Evolutionary conservation across 495 filamentous ascomycete genomes (phyloP).

Genomic region (Aspergillus bertholletiae): DNA sequence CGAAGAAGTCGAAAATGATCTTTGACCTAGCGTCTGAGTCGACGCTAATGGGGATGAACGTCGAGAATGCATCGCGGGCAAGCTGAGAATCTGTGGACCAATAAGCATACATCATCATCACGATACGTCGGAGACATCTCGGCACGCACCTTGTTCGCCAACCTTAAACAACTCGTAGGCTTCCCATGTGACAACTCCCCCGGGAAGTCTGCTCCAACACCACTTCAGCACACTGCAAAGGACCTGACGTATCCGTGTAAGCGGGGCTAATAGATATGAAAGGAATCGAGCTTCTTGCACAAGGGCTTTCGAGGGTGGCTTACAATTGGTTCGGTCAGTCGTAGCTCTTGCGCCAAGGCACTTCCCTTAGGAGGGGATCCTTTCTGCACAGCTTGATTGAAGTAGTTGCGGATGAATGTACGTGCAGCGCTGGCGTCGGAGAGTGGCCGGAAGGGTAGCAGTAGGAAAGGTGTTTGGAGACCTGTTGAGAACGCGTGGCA

Average conservation of each 20-base stretch:
- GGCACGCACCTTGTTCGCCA: conserved; percentile 73
- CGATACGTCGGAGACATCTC: neutral
- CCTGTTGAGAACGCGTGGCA: conserved; percentile 42
- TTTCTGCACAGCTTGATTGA: conserved; percentile 54
- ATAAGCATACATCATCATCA: conserved; percentile 1
- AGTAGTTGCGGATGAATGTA: conserved; percentile 91
- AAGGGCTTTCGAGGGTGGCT: conserved; percentile 7
- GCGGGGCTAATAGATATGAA: neutral
- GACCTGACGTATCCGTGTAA: conserved; percentile 52
- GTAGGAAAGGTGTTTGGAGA: conserved; percentile 85
- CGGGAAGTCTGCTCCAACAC: conserved; percentile 94
- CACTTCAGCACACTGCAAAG: conserved; percentile 94
- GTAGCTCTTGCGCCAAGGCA: conserved; percentile 76
- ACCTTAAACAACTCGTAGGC: conserved; percentile 94
- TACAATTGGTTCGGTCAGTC: conserved; percentile 93
- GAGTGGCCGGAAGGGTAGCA: conserved; percentile 92
- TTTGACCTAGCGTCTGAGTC: conserved; percentile 81
- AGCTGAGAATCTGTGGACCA: conserved; percentile 72
- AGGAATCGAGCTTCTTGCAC: neutral
- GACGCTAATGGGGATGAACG: conserved; percentile 92
- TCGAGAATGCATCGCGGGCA: conserved; percentile 89
- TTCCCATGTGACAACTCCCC: conserved; percentile 94
- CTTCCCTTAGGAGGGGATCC: conserved; percentile 57
- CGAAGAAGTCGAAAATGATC: conserved; percentile 97
- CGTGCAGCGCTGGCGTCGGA: conserved; percentile 88